Evolutionary conservation across 2,329 filamentous ascomycete species (phyloP).

Genomic region (Microdochium paspali): DNA sequence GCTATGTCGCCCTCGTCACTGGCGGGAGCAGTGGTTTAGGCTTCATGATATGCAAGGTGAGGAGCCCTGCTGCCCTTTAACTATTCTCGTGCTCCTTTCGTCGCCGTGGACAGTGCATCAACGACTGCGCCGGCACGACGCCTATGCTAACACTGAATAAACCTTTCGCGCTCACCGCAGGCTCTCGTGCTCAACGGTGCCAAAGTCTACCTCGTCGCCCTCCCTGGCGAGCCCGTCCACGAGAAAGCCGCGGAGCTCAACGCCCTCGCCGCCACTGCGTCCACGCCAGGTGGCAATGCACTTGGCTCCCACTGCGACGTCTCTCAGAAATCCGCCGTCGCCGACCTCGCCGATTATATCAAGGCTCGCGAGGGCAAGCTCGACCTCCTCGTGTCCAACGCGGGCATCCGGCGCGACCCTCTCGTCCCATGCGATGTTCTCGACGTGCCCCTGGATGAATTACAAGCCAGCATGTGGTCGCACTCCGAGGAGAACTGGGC

Average conservation of each 20-base stretch:
- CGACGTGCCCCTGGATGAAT: slow-evolving; percentile 26
- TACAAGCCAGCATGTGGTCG: slow-evolving; percentile 38
- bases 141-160: too few species aligned
- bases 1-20: slow-evolving; percentile 23
- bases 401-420: slow-evolving; percentile 36
- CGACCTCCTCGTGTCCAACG: slow-evolving; percentile 39
- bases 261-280: slow-evolving; percentile 19
- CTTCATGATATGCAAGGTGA: slow-evolving; percentile 33
- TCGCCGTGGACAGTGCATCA: too few species aligned
- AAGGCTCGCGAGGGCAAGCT: slow-evolving; percentile 26
- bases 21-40: slow-evolving; percentile 33
- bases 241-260: slow-evolving; percentile 27
- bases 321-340: slow-evolving; percentile 28
- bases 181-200: slow-evolving; percentile 34
- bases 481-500: slow-evolving; percentile 30
- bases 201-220: slow-evolving; percentile 31
- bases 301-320: slow-evolving; percentile 26
- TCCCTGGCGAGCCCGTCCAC: slow-evolving; percentile 29
- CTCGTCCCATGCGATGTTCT: slow-evolving; percentile 31
- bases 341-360: slow-evolving; percentile 19
- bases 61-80: neutral
- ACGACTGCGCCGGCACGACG: too few species aligned
- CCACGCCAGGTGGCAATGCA: slow-evolving; percentile 22
- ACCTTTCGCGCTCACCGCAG: slow-evolving; percentile 18
- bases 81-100: neutral